Conservation (phyloP, 2,329 filamentous ascomycete genomes). For the Chrysoporthe cubensis region DNA sequence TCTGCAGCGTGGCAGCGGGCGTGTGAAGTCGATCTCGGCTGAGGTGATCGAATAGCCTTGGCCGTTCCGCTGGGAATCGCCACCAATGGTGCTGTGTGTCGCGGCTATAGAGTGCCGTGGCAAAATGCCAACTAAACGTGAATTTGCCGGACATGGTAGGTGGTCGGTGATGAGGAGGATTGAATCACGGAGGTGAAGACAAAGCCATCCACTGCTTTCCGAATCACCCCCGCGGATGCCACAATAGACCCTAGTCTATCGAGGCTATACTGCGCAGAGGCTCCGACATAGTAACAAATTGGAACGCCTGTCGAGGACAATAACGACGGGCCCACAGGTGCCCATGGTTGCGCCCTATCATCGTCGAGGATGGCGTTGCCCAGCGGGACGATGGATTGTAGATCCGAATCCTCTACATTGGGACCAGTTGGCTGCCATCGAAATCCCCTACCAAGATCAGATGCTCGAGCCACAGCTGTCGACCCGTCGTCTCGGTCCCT, state of each 20-base stretch:
- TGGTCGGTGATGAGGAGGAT: background rate
- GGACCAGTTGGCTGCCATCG: background rate
- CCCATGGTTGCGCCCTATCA: background rate
- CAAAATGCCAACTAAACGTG: background rate
- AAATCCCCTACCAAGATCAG: background rate
- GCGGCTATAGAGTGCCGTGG: background rate
- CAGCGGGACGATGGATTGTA: background rate
- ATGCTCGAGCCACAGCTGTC: background rate
- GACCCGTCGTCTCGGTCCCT: background rate
- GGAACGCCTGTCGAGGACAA: background rate
- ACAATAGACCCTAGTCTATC: no score
- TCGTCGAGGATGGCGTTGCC: conserved; percentile 9
- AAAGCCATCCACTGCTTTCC: background rate
- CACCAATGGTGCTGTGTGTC: background rate
- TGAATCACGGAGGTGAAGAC: conserved; percentile 1
- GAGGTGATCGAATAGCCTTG: background rate
- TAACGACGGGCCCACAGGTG: background rate
- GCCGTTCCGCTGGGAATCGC: background rate
- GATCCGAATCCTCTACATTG: background rate
- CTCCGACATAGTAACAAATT: background rate
- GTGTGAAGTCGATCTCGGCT: background rate
- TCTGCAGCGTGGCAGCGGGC: conserved; percentile 1
- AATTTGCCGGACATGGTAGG: background rate
- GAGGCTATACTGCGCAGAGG: background rate
- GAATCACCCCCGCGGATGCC: no score